Conservation (phyloP, 225 moss, liverwort and hornwort species). For the Polytrichum formosum region DNA sequence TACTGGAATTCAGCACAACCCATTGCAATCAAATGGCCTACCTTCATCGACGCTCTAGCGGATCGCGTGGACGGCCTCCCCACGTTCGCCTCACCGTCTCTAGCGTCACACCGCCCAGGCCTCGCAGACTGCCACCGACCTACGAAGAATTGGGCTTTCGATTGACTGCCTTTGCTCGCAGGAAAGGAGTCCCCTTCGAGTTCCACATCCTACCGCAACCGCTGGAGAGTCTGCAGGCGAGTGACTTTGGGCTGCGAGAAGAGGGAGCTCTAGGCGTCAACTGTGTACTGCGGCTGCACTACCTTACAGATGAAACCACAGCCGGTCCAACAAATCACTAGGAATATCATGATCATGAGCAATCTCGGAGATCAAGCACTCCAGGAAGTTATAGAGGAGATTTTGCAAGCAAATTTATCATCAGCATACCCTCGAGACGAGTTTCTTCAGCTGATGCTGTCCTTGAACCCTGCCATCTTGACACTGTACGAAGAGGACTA, state of each 20-base stretch:
- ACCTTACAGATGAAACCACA: conserved; percentile 53
- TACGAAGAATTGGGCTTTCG: conserved; percentile 51
- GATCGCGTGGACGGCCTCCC: conserved; percentile 59
- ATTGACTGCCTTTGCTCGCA: conserved; percentile 48
- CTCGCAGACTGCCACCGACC: conserved; percentile 48
- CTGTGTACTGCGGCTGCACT: conserved; percentile 58
- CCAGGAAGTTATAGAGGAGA: not conserved
- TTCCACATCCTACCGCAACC: conserved; percentile 46
- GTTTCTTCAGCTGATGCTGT: conserved; percentile 41
- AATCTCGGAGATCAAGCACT: not conserved
- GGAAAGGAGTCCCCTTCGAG: conserved; percentile 61
- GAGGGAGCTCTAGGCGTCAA: conserved; percentile 55
- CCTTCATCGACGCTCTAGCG: conserved; percentile 69
- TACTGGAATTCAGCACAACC: conserved; percentile 66
- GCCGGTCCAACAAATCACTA: not conserved
- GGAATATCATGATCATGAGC: not conserved
- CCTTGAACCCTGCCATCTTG: conserved; percentile 54
- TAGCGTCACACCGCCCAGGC: conserved; percentile 32
- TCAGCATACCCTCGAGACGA: conserved; percentile 35
- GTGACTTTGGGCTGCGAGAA: conserved; percentile 46
- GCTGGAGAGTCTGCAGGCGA: conserved; percentile 38
- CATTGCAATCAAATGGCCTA: conserved; percentile 84
- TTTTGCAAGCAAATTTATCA: not conserved
- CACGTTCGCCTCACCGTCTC: conserved; percentile 73
- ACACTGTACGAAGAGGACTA: conserved; percentile 69